Base-by-base conservation (phyloP, 768 basidiomycete genomes). In the Mycena kentingensis region DNA sequence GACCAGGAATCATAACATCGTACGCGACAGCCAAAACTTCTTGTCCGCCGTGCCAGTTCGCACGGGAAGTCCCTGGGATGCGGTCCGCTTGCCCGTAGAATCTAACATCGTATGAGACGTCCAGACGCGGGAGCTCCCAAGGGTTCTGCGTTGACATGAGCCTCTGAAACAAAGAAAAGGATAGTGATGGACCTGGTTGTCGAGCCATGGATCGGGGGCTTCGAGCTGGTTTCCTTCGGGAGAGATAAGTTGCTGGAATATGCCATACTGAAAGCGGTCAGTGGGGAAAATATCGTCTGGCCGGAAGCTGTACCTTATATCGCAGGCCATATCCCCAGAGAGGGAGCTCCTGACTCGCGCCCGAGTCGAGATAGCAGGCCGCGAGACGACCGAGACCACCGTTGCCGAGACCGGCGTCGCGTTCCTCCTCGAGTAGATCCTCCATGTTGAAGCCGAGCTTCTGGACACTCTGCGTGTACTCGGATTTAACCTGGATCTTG, bases 351-450 rank as follows among this genome's bases (percentile, higher is more conserved):
- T 80, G 65, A 18, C 39, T 57, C 3, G 95, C 87, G 21, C 85
- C 83, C n/a, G 90, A 92, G 65, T 98, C 95, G 46, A 97, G 83
- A 67, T 98, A 99, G 73, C 97, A 99, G 1, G 97, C 96, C 1
- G 97, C 97, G 38, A 99, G 82, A 26, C 96, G 90, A 0, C 97
- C 96, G 8, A 98, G 80, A 51, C 96, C 96, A 58, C 95, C 95
- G 67, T 98, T 97, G 5, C 96, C 97, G 11, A 98, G 80, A 7
- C 84, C 96, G 1, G 96, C 94, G 64, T 99, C 97, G 43, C 95
- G 86, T 68, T 98, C 96, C 63, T 87, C 77, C 39, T 87, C 89
- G 46, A 97, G 74, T 38, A 95, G 72, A 62, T 95, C 93, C 68
- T 94, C 93, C 56, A 95, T 80, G 65, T 76, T 83, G 74, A 98